A percentile compares a stretch with the other conserved stretches of the same genome.
These are phyloP conservation scores for Davidsoniella eucalypti DNA, from an alignment of 2,329 filamentous ascomycete species.

Conservation along the genomic window DNA sequence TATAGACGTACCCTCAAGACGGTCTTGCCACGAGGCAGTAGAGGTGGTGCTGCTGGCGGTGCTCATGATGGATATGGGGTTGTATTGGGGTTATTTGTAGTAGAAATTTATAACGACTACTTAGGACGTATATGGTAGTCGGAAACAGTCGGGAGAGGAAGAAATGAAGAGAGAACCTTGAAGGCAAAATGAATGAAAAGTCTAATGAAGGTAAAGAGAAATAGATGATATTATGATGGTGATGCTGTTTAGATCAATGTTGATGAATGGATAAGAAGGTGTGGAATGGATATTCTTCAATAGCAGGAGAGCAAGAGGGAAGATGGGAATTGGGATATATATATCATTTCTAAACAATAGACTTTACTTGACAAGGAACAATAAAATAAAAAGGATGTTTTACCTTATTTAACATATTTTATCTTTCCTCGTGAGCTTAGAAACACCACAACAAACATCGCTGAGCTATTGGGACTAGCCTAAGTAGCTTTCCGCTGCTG, in stretches of 20 bases:
- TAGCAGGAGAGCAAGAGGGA: not conserved
- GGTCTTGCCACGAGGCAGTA: conserved; percentile 34
- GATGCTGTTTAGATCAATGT: not conserved
- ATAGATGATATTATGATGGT: not conserved
- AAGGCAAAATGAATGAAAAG: not conserved
- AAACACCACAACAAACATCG: no score
- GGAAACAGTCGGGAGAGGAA: not conserved
- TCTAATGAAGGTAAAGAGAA: not conserved
- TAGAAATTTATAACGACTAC: not conserved
- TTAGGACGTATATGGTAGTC: not conserved
- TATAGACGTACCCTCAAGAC: conserved; percentile 32
- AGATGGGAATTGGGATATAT: not conserved
- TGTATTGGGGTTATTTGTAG: not conserved
- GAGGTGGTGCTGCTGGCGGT: conserved; percentile 11
- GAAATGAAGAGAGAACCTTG: not conserved
- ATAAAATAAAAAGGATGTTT: no score
- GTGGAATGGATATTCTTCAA: not conserved
- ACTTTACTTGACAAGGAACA: no score
- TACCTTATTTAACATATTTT: no score
- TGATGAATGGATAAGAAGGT: not conserved
- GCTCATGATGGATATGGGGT: conserved; percentile 14
- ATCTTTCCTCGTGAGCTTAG: no score
- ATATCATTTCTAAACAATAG: not conserved
- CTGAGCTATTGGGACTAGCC: no score
- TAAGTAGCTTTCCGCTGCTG: no score